phyloP scores from a whole-genome alignment of 352 stramenopile species.

The Aphanomyces cochlioides region DNA sequence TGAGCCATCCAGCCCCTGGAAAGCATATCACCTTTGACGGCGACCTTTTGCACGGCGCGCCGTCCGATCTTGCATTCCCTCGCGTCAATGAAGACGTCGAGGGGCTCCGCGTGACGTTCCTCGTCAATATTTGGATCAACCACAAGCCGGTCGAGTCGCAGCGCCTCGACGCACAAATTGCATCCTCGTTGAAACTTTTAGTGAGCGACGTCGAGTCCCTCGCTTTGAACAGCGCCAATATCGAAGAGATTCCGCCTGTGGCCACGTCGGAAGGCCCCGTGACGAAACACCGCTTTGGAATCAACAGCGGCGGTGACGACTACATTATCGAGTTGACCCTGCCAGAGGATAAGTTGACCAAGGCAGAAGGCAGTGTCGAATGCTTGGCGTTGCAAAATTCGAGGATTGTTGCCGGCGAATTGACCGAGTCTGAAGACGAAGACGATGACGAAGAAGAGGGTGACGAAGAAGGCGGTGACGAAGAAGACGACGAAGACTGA shows the following conservation, averaged over 20 bases:
- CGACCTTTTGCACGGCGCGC: slow-evolving; percentile 54
- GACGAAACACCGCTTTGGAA: slow-evolving; percentile 25
- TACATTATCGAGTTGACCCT: slow-evolving; percentile 36
- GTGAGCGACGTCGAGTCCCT: slow-evolving; percentile 31
- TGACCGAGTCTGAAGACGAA: slow-evolving; percentile 20
- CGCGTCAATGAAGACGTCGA: slow-evolving; percentile 31
- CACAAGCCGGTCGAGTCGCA: slow-evolving; percentile 49
- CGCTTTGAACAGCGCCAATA: slow-evolving; percentile 31
- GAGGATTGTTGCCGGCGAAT: slow-evolving; percentile 34
- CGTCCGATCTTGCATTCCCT: slow-evolving; percentile 44
- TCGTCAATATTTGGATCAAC: slow-evolving; percentile 68
- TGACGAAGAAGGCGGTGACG: slow-evolving; percentile 35
- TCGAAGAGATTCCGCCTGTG: slow-evolving; percentile 18
- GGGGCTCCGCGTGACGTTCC: slow-evolving; percentile 55
- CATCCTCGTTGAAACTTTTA: slow-evolving; percentile 30
- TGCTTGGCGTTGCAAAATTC: slow-evolving; percentile 34
- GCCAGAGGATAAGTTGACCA: slow-evolving; percentile 31
- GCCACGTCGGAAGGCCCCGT: slow-evolving; percentile 22
- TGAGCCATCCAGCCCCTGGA: slow-evolving; percentile 39
- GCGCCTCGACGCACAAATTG: slow-evolving; percentile 34
- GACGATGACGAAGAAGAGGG: slow-evolving; percentile 30
- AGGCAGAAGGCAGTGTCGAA: slow-evolving; percentile 30
- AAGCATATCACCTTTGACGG: slow-evolving; percentile 79
- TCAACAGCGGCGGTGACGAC: slow-evolving; percentile 30
- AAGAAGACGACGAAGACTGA: slow-evolving; percentile 33